These are phyloP conservation scores for Claviceps monticola DNA, from an alignment of 2,329 filamentous ascomycete species.

Conservation along the genomic window DNA sequence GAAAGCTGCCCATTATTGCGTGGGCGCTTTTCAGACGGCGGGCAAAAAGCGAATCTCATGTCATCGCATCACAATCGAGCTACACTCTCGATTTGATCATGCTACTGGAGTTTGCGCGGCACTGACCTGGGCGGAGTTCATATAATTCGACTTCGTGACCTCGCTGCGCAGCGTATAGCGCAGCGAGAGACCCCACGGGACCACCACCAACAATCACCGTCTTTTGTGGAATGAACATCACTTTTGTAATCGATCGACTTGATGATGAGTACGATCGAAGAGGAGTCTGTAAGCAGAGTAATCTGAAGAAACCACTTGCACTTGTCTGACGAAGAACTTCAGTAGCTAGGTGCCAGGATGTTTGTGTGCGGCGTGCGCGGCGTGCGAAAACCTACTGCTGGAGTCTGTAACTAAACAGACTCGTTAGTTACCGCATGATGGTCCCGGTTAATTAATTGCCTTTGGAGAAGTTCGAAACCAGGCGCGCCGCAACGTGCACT, in stretches of 20 bases:
- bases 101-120: background rate
- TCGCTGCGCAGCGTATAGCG: constrained; percentile 78
- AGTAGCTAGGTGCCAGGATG: background rate
- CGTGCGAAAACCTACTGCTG: background rate
- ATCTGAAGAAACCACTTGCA: background rate
- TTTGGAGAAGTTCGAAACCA: background rate
- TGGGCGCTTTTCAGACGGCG: background rate
- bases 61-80: background rate
- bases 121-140: constrained; percentile 77
- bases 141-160: constrained; percentile 89
- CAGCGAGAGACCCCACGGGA: constrained; percentile 83
- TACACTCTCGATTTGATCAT: background rate
- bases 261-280: background rate
- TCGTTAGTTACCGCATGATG: background rate
- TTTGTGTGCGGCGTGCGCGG: background rate
- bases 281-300: background rate
- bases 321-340: background rate
- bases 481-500: too few species aligned
- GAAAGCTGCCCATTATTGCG: background rate
- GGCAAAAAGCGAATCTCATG: background rate
- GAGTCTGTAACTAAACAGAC: background rate
- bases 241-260: background rate
- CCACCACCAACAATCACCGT: constrained; percentile 81
- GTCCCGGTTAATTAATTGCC: background rate
- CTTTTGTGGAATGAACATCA: constrained; percentile 33